phyloP scores from a whole-genome alignment of 2,329 filamentous ascomycete species.

The Chaetomiaceae sp. region DNA sequence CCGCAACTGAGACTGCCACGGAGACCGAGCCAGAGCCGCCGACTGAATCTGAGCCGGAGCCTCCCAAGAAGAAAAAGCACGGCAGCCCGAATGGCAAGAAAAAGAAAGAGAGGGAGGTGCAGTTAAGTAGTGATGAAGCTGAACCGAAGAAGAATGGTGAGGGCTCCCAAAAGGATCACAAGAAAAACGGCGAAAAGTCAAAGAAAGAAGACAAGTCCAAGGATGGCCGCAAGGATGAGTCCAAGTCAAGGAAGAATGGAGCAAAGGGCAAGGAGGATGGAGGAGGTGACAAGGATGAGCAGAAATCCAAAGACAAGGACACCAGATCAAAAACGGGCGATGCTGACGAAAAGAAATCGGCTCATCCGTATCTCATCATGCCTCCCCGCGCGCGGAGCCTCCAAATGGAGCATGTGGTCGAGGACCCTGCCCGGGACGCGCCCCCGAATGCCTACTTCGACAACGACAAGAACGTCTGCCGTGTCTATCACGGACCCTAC shows the following conservation, averaged over 20 bases:
- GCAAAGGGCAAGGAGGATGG: conserved; percentile 12
- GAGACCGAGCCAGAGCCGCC: no score
- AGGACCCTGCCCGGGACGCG: conserved; percentile 46
- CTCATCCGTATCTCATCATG: conserved; percentile 42
- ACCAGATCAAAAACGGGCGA: not conserved
- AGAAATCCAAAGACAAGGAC: not conserved
- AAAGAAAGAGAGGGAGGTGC: not conserved
- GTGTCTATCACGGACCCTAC: conserved; percentile 53
- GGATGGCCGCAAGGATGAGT: conserved; percentile 9
- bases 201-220: not conserved
- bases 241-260: conserved; percentile 12
- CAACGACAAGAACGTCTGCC: conserved; percentile 46
- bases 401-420: conserved; percentile 53
- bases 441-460: conserved; percentile 58
- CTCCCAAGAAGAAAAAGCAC: not conserved
- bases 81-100: not conserved
- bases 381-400: conserved; percentile 47
- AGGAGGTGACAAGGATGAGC: conserved; percentile 2
- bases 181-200: no score
- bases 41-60: not conserved
- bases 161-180: not conserved
- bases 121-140: not conserved
- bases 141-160: not conserved
- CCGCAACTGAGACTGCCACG: not conserved
- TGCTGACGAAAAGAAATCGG: conserved; percentile 28